phyloP scores from a whole-genome alignment of 371 early-diverging fungal genomes.

The Cokeromyces recurvatus region DNA sequence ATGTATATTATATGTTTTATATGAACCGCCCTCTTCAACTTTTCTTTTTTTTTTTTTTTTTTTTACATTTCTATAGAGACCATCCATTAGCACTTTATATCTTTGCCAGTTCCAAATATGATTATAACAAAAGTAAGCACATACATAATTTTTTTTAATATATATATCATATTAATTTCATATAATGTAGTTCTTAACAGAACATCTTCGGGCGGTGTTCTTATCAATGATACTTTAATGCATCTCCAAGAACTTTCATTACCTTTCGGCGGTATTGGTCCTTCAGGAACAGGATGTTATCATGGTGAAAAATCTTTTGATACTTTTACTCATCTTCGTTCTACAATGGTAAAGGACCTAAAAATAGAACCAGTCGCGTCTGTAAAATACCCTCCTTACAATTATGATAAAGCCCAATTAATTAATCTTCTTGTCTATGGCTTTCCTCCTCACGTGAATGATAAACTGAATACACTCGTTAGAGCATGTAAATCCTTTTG shows the following conservation, averaged over 20 bases:
- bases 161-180: background rate
- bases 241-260: conserved; percentile 46
- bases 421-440: conserved; percentile 24
- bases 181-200: conserved; percentile 29
- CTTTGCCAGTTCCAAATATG: conserved; percentile 38
- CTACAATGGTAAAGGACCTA: conserved; percentile 49
- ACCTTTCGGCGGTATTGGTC: conserved; percentile 88
- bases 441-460: conserved; percentile 21
- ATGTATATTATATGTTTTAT: too few relatives aligned
- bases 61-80: conserved; percentile 20
- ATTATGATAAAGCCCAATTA: conserved; percentile 28
- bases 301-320: conserved; percentile 77
- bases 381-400: conserved; percentile 49
- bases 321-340: conserved; percentile 65
- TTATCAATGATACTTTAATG: conserved; percentile 72
- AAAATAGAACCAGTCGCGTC: conserved; percentile 41
- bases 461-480: conserved; percentile 22
- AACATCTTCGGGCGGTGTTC: conserved; percentile 64
- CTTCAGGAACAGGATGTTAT: conserved; percentile 78
- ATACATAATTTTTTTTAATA: background rate
- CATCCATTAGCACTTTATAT: conserved; percentile 73
- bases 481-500: conserved; percentile 25
- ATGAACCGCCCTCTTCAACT: too few relatives aligned
- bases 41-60: too few relatives aligned
- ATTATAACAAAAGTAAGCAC: conserved; percentile 29